A percentile compares a stretch with the other conserved stretches of the same genome.
These are phyloP conservation scores for Zygosaccharomyces pseudorouxii DNA, from an alignment of 805 yeast species.

Conservation along the genomic window DNA sequence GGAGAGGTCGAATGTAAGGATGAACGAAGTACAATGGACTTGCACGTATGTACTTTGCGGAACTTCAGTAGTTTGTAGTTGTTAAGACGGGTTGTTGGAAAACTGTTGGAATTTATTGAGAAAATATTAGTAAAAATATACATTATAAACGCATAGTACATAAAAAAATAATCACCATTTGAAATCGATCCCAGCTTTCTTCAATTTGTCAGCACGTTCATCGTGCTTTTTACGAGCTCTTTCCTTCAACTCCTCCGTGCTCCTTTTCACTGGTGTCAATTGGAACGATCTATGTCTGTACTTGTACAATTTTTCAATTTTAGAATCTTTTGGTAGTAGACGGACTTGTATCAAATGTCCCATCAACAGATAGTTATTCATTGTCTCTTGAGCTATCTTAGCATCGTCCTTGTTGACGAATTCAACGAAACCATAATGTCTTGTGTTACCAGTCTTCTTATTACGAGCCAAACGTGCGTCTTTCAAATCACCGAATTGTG, in stretches of 20 bases:
- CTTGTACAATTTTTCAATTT: slow-evolving; percentile 38
- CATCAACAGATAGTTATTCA: slow-evolving; percentile 88
- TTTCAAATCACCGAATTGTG: slow-evolving; percentile 83
- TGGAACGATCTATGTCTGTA: slow-evolving; percentile 35
- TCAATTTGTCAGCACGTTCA: slow-evolving; percentile 32
- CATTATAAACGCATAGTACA: neutral
- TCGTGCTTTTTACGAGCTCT: slow-evolving; percentile 33
- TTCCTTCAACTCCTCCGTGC: slow-evolving; percentile 32
- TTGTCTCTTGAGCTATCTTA: slow-evolving; percentile 83
- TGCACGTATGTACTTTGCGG: slow-evolving; percentile 1
- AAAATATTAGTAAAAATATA: neutral
- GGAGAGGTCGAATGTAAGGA: too few relatives aligned
- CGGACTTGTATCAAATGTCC: slow-evolving; percentile 81
- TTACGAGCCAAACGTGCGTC: slow-evolving; percentile 81
- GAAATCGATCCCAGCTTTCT: slow-evolving; percentile 38
- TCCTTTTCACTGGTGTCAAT: slow-evolving; percentile 31
- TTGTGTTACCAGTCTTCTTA: slow-evolving; percentile 83
- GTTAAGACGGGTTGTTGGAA: neutral
- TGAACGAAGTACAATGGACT: too few relatives aligned
- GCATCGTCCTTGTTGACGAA: slow-evolving; percentile 74
- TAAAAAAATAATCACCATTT: slow-evolving; percentile 26
- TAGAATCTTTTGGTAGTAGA: slow-evolving; percentile 43
- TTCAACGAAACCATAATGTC: slow-evolving; percentile 89
- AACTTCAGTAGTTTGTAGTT: slow-evolving; percentile 3
- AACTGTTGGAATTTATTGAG: neutral